Evolutionary conservation across 257 asterid genomes (phyloP), one percentile per base, ranked within the genome.

Genomic region (Nicotiana attenuata): DNA sequence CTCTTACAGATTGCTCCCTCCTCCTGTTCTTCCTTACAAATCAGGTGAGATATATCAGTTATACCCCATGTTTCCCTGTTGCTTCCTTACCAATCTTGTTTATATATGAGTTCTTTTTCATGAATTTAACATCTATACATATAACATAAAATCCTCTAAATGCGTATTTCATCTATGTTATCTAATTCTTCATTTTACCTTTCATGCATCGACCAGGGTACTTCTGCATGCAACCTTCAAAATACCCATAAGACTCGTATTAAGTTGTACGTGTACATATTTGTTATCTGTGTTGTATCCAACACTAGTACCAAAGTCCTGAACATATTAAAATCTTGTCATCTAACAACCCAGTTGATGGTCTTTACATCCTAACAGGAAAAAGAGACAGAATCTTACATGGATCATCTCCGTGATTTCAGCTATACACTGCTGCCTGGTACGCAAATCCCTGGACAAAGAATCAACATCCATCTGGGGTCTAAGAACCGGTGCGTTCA

Each of bases 361-460:
- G 78, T 45, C 38, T 73, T 73, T 16, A 24, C 63, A 24, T 24
- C 63, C 5, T 7, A 73, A 63, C 20, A 82, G 45, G 81, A 64
- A 52, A 56, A 59, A 24, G 28, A 29, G 60, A 9, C 29, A 33
- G 82, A 81, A 52, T 76, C 96, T 87, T 80, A 96, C 99, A 86
- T 96, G 99, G 85, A 96, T 96, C 99, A 94, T 94, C 90, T 96
- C 99, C 4, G 98, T 94, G 84, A 96, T 96, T 91, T 92, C 98
- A 81, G 98, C 99, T 64, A 96, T 87, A 81, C 89, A 86, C 76
- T 91, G 98, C 83, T 96, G 98, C 87, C 98, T 94, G 20, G 92
- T 71, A 78, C 98, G 98, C 87, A 96, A 85, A 78, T 96, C 97
- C 20, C 65, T 55, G 20, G 96, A 85, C 82, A 88, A 77, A 52